phyloP scores from a whole-genome alignment of 2,329 filamentous ascomycete species.

The Thelonectria blattea region DNA sequence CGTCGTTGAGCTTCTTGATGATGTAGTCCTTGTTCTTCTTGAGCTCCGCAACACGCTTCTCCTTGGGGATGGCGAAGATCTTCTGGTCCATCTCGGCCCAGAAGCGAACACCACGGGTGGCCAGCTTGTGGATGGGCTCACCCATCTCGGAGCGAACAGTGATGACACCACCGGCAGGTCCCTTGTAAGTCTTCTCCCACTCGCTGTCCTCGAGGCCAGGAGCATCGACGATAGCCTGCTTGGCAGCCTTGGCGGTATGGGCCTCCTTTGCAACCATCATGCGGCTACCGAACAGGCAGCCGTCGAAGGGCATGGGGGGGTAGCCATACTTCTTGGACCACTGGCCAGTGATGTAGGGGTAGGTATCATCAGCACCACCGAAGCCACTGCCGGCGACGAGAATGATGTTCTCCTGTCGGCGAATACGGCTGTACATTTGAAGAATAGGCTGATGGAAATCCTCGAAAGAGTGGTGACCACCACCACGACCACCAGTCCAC shows the following conservation, averaged over 20 bases:
- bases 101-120: conserved; percentile 92
- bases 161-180: conserved; percentile 88
- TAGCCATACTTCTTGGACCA: conserved; percentile 91
- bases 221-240: conserved; percentile 88
- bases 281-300: conserved; percentile 86
- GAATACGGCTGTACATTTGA: conserved; percentile 88
- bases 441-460: conserved; percentile 94
- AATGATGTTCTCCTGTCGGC: conserved; percentile 85
- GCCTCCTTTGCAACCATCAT: conserved; percentile 96
- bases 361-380: conserved; percentile 87
- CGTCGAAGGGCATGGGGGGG: conserved; percentile 93
- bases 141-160: conserved; percentile 99
- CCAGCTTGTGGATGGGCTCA: conserved; percentile 98
- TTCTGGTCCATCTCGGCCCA: conserved; percentile 99
- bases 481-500: conserved; percentile 93
- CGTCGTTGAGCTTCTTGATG: conserved; percentile 93
- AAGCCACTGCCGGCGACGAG: conserved; percentile 92
- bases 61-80: conserved; percentile 95
- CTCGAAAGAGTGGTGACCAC: conserved; percentile 93
- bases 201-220: conserved; percentile 79
- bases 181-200: conserved; percentile 95
- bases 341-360: conserved; percentile 86
- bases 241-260: conserved; percentile 84
- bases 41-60: conserved; percentile 85
- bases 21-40: conserved; percentile 90